These are phyloP conservation scores for Aureobasidium musti DNA, from an alignment of 2,329 filamentous ascomycete species.

Conservation along the genomic window DNA sequence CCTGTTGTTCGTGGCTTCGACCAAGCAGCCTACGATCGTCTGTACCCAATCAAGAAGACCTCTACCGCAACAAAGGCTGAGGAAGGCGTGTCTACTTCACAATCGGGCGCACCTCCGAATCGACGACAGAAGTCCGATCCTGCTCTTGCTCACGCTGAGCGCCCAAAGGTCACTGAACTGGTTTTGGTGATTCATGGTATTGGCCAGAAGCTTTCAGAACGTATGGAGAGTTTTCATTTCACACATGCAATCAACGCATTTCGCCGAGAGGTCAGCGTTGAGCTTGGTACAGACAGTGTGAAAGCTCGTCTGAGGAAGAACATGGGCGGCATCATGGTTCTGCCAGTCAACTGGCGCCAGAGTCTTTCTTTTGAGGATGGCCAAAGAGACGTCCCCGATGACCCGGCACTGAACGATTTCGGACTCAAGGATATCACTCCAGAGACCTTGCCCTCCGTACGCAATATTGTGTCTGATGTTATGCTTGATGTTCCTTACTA, in stretches of 20 bases:
- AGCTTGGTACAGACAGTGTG: constrained; percentile 73
- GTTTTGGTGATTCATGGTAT: constrained; percentile 93
- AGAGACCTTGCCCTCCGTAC: constrained; percentile 82
- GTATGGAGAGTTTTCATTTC: constrained; percentile 95
- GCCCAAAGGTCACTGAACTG: constrained; percentile 76
- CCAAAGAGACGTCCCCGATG: constrained; percentile 58
- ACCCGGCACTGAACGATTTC: constrained; percentile 63
- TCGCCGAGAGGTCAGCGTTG: constrained; percentile 79
- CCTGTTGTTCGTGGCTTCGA: constrained; percentile 90
- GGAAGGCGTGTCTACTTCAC: constrained; percentile 49
- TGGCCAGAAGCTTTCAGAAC: constrained; percentile 91
- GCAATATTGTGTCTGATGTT: constrained; percentile 91
- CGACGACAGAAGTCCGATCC: constrained; percentile 52
- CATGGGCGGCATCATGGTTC: constrained; percentile 88
- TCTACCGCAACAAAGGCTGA: constrained; percentile 47
- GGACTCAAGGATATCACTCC: constrained; percentile 88
- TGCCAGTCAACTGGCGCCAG: constrained; percentile 89
- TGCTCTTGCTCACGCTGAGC: constrained; percentile 65
- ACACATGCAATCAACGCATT: constrained; percentile 94
- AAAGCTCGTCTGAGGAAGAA: constrained; percentile 71
- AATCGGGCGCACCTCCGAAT: constrained; percentile 47
- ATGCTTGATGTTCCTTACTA: constrained; percentile 99
- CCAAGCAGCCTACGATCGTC: constrained; percentile 69
- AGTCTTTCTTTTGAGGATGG: constrained; percentile 85
- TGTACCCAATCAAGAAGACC: constrained; percentile 60